Conservation (phyloP, 31 red algal genomes). For the Porphyra umbilicalis region DNA sequence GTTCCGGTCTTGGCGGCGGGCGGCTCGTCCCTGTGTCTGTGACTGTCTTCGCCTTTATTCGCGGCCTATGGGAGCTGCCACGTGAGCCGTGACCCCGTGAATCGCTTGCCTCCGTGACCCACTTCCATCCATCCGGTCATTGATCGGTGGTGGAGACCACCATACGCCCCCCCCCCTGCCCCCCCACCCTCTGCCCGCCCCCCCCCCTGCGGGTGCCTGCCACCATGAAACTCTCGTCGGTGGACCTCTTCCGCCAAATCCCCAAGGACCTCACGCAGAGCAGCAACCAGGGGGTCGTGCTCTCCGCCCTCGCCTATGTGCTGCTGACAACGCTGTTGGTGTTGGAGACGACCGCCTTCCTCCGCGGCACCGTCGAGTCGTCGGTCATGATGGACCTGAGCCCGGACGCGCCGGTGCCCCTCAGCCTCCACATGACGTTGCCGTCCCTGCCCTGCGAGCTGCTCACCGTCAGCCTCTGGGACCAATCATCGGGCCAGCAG, state of each 20-base stretch:
- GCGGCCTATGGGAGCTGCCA: no score
- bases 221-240: conserved; percentile 30
- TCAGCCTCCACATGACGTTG: conserved; percentile 60
- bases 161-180: no score
- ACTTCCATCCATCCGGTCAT: no score
- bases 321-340: conserved; percentile 47
- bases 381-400: conserved; percentile 72
- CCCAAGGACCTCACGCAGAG: conserved; percentile 72
- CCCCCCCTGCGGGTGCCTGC: neutral
- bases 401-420: conserved; percentile 32
- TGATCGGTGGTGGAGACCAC: no score
- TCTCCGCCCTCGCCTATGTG: conserved; percentile 36
- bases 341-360: conserved; percentile 54
- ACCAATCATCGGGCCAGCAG: conserved; percentile 9
- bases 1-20: no score
- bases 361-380: conserved; percentile 63
- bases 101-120: no score
- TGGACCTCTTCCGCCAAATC: conserved; percentile 71
- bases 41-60: no score
- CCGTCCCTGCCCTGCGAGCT: conserved; percentile 62
- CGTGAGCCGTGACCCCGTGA: no score
- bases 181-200: no score
- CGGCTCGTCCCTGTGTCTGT: no score
- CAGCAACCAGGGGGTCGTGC: conserved; percentile 45
- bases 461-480: conserved; percentile 52